A percentile compares a stretch with the other conserved stretches of the same genome.
phyloP scores from a whole-genome alignment of 148 eudicot genomes.

The Chenopodium formosanum region DNA sequence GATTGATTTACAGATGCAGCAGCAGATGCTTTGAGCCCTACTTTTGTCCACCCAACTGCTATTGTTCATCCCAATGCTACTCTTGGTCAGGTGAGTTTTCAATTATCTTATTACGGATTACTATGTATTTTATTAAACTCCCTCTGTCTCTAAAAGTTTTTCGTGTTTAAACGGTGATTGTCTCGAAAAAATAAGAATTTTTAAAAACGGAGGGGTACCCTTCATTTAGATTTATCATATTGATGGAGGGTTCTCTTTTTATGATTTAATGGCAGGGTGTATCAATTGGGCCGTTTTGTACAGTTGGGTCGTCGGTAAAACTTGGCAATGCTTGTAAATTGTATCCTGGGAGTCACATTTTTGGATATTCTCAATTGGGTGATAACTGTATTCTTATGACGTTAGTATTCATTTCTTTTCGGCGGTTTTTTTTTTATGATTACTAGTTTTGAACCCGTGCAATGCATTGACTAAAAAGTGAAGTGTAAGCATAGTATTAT shows the following conservation, averaged over 20 bases:
- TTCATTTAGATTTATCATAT: neutral
- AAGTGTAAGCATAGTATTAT: too few species aligned
- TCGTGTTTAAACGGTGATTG: too few species aligned
- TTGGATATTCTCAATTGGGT: slow-evolving; percentile 80
- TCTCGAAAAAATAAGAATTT: too few species aligned
- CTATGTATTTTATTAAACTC: too few species aligned
- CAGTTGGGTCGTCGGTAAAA: slow-evolving; percentile 70
- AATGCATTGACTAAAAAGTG: too few species aligned
- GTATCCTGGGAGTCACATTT: slow-evolving; percentile 86
- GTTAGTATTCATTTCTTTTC: slow-evolving; percentile 38
- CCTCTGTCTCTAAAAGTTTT: too few species aligned
- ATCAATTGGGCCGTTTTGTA: slow-evolving; percentile 95
- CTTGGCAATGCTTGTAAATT: slow-evolving; percentile 80
- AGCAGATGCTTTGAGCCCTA: slow-evolving; percentile 29
- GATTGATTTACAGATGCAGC: slow-evolving; percentile 36
- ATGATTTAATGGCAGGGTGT: slow-evolving; percentile 52
- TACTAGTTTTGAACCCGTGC: neutral
- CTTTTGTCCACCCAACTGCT: slow-evolving; percentile 69
- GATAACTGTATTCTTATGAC: slow-evolving; percentile 73
- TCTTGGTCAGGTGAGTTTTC: slow-evolving; percentile 54
- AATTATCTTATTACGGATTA: neutral
- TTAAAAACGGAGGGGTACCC: too few species aligned
- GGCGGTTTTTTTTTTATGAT: neutral
- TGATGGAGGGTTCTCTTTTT: neutral
- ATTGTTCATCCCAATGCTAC: slow-evolving; percentile 72